Conservation (phyloP, 2,329 filamentous ascomycete species). For the Trichoderma gracile region DNA sequence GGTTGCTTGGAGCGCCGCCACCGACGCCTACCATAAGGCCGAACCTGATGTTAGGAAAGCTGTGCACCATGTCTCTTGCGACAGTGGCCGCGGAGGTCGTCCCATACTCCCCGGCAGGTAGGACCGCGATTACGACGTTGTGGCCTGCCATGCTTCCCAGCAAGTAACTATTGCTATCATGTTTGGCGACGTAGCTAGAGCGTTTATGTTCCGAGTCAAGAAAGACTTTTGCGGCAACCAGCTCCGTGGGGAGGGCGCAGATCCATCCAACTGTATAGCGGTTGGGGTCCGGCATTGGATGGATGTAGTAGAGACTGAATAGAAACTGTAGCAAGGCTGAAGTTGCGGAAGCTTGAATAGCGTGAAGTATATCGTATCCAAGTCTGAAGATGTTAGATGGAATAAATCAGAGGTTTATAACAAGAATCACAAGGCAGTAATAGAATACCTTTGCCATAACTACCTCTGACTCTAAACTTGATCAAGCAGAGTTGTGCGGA, state of each 20-base stretch:
- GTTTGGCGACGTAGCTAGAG: slow-evolving; percentile 23
- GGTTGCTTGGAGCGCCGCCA: slow-evolving; percentile 39
- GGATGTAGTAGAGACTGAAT: no score
- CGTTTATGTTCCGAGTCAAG: neutral
- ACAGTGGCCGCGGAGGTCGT: slow-evolving; percentile 30
- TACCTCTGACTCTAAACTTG: no score
- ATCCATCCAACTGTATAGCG: slow-evolving; percentile 47
- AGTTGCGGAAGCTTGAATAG: no score
- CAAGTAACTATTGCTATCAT: neutral
- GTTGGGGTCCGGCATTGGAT: neutral
- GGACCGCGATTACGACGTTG: slow-evolving; percentile 29
- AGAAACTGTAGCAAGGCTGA: neutral
- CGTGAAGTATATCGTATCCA: no score
- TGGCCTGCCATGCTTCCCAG: slow-evolving; percentile 29
- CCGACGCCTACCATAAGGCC: slow-evolving; percentile 29
- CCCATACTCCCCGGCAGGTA: slow-evolving; percentile 28
- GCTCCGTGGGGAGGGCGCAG: slow-evolving; percentile 42
- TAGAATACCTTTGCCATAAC: no score
- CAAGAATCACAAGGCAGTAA: no score
- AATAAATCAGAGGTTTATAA: no score
- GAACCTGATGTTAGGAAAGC: slow-evolving; percentile 29
- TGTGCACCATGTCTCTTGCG: slow-evolving; percentile 26
- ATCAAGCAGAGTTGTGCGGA: no score
- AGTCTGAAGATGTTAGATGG: no score
- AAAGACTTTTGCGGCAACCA: slow-evolving; percentile 38